Percentiles rank a stretch among this genome's conserved stretches.
Conservation (phyloP, 2,329 filamentous ascomycete genomes). For the Elsinoe batatas region DNA sequence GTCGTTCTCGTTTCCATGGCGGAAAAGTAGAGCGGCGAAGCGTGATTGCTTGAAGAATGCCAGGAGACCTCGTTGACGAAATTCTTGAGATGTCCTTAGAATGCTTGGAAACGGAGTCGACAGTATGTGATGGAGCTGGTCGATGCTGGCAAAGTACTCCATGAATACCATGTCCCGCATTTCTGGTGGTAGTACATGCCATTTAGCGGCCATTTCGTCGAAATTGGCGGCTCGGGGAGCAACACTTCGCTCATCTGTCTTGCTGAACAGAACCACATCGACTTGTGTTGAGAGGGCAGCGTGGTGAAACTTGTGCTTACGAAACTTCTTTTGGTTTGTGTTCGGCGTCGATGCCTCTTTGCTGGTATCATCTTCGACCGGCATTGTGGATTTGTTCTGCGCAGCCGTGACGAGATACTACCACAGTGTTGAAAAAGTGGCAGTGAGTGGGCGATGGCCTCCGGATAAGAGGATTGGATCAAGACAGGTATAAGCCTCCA, state of each 20-base stretch:
- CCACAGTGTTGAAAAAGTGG: too few relatives aligned
- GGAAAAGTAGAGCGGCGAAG: background rate
- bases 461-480: too few relatives aligned
- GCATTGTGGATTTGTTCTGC: too few relatives aligned
- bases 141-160: background rate
- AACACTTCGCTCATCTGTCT: background rate
- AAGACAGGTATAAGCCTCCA: too few relatives aligned
- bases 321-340: background rate
- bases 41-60: background rate
- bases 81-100: background rate
- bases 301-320: background rate
- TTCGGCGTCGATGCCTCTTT: background rate
- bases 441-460: too few relatives aligned
- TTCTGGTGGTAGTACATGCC: background rate
- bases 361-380: background rate
- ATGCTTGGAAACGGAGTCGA: background rate
- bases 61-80: background rate
- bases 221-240: background rate
- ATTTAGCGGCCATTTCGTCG: background rate
- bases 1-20: background rate
- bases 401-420: too few relatives aligned
- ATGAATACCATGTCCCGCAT: background rate
- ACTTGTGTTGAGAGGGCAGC: background rate
- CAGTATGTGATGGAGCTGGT: background rate
- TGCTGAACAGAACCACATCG: background rate